A percentile compares a stretch with the other conserved stretches of the same genome.
Evolutionary conservation across 2,329 filamentous ascomycete species (phyloP).

Genomic region (Phoma sp.): DNA sequence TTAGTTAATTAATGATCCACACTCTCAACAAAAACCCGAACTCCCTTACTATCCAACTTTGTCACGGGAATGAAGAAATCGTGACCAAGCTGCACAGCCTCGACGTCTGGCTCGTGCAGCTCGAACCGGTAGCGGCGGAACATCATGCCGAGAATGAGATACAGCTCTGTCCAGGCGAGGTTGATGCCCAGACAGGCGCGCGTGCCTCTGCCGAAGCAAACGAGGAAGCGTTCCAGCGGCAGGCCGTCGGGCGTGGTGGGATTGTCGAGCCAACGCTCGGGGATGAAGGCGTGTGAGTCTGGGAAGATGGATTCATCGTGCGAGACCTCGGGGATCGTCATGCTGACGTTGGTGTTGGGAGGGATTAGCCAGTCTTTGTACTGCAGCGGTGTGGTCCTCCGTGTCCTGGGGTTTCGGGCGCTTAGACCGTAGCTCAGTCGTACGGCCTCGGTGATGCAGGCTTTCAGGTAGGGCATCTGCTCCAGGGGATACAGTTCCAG

Average conservation of each 20-base stretch:
- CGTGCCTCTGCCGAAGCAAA: constrained; percentile 52
- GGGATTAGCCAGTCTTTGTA: constrained; percentile 42
- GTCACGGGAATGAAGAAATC: constrained; percentile 50
- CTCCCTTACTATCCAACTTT: constrained; percentile 42
- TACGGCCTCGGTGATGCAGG: constrained; percentile 40
- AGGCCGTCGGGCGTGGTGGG: constrained; percentile 38
- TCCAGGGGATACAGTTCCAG: constrained; percentile 35
- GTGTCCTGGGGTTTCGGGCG: constrained; percentile 47
- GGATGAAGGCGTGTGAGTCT: constrained; percentile 42
- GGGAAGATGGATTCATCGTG: constrained; percentile 50
- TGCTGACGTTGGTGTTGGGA: constrained; percentile 46
- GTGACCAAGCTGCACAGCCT: constrained; percentile 43
- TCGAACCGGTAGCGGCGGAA: constrained; percentile 43
- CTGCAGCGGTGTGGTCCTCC: constrained; percentile 21
- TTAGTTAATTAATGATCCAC: not conserved
- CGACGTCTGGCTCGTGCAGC: constrained; percentile 35
- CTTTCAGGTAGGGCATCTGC: constrained; percentile 36
- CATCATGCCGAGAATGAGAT: constrained; percentile 43
- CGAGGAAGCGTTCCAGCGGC: constrained; percentile 49
- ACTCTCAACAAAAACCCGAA: constrained; percentile 40
- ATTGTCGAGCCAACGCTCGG: constrained; percentile 51
- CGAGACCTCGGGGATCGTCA: constrained; percentile 46
- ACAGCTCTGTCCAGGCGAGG: constrained; percentile 45
- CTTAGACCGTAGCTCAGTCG: constrained; percentile 50
- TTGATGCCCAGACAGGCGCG: constrained; percentile 53